These are phyloP conservation scores for Tolypocladium endophyticum DNA, from an alignment of 2,329 filamentous ascomycete genomes.

Conservation along the genomic window DNA sequence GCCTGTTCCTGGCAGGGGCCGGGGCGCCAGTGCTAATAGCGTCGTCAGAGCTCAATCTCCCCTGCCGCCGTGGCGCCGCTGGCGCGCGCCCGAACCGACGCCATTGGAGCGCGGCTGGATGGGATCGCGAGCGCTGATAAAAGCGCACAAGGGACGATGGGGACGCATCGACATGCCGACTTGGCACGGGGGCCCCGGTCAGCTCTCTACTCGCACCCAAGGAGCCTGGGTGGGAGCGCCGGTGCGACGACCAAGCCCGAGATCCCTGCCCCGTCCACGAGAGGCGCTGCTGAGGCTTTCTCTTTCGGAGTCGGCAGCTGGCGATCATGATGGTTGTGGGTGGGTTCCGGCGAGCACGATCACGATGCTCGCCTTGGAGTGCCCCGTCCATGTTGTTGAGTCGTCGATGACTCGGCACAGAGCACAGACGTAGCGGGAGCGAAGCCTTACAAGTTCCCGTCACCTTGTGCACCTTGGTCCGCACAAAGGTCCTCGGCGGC, in stretches of 20 bases:
- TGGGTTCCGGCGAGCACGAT: too few species aligned
- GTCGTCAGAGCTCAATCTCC: not conserved
- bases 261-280: not conserved
- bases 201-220: too few species aligned
- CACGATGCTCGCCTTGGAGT: too few species aligned
- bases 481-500: not conserved
- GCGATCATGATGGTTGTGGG: not conserved
- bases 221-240: not conserved
- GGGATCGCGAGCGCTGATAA: not conserved
- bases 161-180: not conserved
- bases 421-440: not conserved
- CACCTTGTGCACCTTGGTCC: not conserved
- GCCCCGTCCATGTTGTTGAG: not conserved
- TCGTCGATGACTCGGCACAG: not conserved
- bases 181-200: not conserved
- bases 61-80: not conserved
- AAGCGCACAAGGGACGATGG: not conserved
- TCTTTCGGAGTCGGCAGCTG: not conserved
- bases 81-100: not conserved
- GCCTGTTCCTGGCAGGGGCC: not conserved
- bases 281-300: not conserved
- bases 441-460: not conserved
- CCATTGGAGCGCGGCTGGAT: not conserved
- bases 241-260: not conserved
- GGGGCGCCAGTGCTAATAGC: not conserved